Conservation (phyloP, 345 rosid genomes). For the Brassica juncea region DNA sequence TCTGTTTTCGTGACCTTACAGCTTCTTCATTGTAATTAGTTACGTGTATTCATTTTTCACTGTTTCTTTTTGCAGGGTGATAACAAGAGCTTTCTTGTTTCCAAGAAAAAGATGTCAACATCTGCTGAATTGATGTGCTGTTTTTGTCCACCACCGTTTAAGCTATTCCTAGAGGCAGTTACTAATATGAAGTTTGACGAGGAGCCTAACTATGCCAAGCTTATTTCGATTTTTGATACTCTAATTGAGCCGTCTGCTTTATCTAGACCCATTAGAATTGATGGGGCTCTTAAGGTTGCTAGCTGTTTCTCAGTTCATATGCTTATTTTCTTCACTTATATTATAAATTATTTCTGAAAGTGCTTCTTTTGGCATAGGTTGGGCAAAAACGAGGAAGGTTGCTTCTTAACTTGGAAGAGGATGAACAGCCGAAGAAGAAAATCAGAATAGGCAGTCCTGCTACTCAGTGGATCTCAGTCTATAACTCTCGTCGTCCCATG, state of each 20-base stretch:
- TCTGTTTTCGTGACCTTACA: constrained; percentile 24
- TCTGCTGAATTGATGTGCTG: constrained; percentile 87
- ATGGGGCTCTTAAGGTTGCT: constrained; percentile 89
- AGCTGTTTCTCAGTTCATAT: constrained; percentile 10
- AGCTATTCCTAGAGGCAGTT: constrained; percentile 81
- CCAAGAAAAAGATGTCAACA: constrained; percentile 95
- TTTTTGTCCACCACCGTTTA: constrained; percentile 78
- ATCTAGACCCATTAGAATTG: constrained; percentile 76
- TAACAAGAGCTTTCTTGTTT: constrained; percentile 87
- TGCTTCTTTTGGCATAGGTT: constrained; percentile 47
- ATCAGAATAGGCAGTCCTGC: constrained; percentile 85
- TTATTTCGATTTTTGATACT: constrained; percentile 71
- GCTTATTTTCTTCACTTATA: constrained; percentile 40
- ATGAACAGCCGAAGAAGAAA: constrained; percentile 90
- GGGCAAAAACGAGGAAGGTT: constrained; percentile 88
- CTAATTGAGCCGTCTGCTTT: constrained; percentile 65
- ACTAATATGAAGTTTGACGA: constrained; percentile 89
- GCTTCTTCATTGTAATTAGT: neutral
- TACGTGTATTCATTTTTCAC: neutral
- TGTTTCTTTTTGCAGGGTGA: constrained; percentile 63
- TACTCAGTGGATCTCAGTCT: constrained; percentile 89
- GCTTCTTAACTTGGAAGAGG: constrained; percentile 65
- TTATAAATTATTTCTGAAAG: constrained; percentile 1
- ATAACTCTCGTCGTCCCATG: constrained; percentile 93
- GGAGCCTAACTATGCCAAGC: constrained; percentile 88